Percentiles rank a stretch among this genome's conserved stretches.
Conservation (phyloP, 2,329 filamentous ascomycete genomes). For the Sordariomycetes sp. region DNA sequence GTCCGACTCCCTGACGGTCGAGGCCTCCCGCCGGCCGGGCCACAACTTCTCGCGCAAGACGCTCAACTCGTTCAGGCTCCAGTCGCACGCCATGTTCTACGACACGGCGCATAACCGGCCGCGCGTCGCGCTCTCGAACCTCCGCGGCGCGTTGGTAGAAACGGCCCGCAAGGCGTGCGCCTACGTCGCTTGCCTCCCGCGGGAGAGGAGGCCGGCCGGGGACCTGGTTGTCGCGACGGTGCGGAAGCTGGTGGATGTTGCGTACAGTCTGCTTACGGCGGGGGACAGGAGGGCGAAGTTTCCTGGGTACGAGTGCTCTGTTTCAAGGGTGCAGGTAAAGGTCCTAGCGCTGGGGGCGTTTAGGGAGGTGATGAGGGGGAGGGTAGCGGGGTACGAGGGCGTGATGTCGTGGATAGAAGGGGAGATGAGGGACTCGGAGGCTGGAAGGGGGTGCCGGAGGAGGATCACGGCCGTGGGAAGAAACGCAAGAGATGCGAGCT, state of each 20-base stretch:
- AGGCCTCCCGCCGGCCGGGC: slow-evolving; percentile 59
- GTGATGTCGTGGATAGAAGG: slow-evolving; percentile 56
- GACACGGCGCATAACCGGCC: slow-evolving; percentile 67
- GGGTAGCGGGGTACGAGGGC: slow-evolving; percentile 54
- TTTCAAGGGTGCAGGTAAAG: slow-evolving; percentile 5
- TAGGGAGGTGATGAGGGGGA: slow-evolving; percentile 47
- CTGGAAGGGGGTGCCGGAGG: background rate
- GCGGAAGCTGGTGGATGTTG: slow-evolving; percentile 47
- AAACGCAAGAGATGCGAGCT: background rate
- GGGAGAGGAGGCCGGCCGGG: slow-evolving; percentile 38
- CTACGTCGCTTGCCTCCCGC: slow-evolving; percentile 45
- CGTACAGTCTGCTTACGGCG: slow-evolving; percentile 49
- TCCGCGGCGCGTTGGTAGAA: slow-evolving; percentile 63
- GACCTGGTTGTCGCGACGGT: slow-evolving; percentile 50
- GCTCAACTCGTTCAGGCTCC: slow-evolving; percentile 66
- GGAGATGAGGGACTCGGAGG: slow-evolving; percentile 21
- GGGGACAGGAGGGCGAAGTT: slow-evolving; percentile 28
- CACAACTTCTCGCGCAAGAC: slow-evolving; percentile 70
- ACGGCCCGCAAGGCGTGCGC: slow-evolving; percentile 64
- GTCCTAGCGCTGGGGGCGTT: slow-evolving; percentile 53
- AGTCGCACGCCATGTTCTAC: slow-evolving; percentile 73
- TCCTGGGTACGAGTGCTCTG: slow-evolving; percentile 40
- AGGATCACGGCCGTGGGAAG: background rate
- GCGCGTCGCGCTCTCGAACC: slow-evolving; percentile 55
- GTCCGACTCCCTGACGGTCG: slow-evolving; percentile 65